phyloP scores from a whole-genome alignment of 176 grass and related monocot genomes.

The Musa beccarii region DNA sequence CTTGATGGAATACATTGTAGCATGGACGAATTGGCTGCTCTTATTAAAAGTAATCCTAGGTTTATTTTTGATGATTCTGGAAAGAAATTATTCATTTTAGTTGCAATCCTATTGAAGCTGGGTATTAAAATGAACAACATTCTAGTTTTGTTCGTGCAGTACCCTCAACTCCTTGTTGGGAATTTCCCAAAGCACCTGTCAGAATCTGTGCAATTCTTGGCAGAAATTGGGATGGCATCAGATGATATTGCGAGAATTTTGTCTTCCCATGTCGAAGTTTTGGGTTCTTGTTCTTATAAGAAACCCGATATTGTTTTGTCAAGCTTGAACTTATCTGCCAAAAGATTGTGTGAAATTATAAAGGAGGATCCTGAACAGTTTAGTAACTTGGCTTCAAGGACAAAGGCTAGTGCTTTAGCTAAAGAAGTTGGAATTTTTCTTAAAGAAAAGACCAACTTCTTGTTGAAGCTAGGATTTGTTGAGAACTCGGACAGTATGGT shows the following conservation, averaged over 20 bases:
- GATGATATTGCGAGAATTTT: neutral
- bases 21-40: slow-evolving; percentile 25
- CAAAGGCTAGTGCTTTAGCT: neutral
- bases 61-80: slow-evolving; percentile 57
- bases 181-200: slow-evolving; percentile 30
- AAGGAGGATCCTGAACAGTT: slow-evolving; percentile 41
- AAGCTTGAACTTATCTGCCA: neutral
- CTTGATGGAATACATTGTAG: slow-evolving; percentile 32
- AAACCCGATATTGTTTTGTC: neutral
- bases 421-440: slow-evolving; percentile 26
- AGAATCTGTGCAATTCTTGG: slow-evolving; percentile 10
- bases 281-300: neutral
- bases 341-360: slow-evolving; percentile 34
- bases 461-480: slow-evolving; percentile 42
- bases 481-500: slow-evolving; percentile 44
- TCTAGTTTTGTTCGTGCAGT: slow-evolving; percentile 32
- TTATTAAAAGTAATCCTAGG: slow-evolving; percentile 38
- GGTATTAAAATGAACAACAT: slow-evolving; percentile 36
- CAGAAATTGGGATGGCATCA: neutral
- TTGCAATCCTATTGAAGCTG: slow-evolving; percentile 38
- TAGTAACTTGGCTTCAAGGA: slow-evolving; percentile 28
- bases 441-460: slow-evolving; percentile 42
- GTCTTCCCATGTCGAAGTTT: neutral
- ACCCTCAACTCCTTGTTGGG: slow-evolving; percentile 26
- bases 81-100: slow-evolving; percentile 42